Base-by-base conservation (phyloP, 352 stramenopile species). In the Discostella stelligera region DNA sequence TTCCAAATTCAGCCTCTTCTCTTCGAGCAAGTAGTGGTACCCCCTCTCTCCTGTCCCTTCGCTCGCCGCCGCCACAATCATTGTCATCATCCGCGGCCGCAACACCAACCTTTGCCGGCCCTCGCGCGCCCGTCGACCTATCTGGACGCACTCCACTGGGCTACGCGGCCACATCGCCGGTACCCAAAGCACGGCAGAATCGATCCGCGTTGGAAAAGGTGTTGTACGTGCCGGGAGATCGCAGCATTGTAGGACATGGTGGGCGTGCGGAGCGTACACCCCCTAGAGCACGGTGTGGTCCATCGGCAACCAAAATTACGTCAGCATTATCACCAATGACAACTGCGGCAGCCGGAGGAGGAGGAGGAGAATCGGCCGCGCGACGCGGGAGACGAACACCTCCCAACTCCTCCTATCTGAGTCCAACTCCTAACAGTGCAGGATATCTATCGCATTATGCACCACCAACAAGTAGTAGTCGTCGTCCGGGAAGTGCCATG, bases 211-310 rank as follows among this genome's bases (percentile, higher is more conserved):
- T 92, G 55, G 67, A 90, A 41, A 59, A 76, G 52, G 52, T 73
- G 0, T 68, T 95, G 16, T 95, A 91, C 67, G 67, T 56, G 14
- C 64, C 67, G 0, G 80, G 81, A n/a, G 89, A 95, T 83, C 54
- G 75, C 14, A 90, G 77, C 71, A 55, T 79, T 21, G 76, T 92
- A 27, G 86, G 82, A 2, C 52, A 60, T 27, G 52, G 52, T 0
- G 52, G 52, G 9, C 4, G 21, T 70, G 85, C 79, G 8, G 64
- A 77, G 56, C n/a, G 58, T 2, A 86, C 84, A 30, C 80, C 88
- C 0, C 78, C 72, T 1, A 74, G 41, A 37, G 72, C 73, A 9
- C 59, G 82, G 23, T 79, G 66, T 32, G 74, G 74, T 27, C 58
- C 21, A 62, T 63, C 21, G 50, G 11, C 8, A 7, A 5, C 9